Conservation (phyloP, 192 early-diverging fungal genomes). For the Bifiguratus adelaidae region DNA sequence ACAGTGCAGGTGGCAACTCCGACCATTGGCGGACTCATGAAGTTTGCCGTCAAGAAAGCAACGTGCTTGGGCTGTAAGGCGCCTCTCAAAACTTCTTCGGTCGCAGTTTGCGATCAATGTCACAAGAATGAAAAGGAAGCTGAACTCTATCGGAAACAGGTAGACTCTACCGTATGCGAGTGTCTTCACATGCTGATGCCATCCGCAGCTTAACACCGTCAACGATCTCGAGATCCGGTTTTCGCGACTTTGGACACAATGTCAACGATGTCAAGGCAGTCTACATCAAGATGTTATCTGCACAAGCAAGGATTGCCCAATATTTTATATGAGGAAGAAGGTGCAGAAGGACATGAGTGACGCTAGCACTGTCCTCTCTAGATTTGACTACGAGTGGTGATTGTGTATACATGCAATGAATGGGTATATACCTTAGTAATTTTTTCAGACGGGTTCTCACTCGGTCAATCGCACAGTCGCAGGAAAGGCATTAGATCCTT, state of each 20-base stretch:
- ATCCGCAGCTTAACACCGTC: constrained; percentile 33
- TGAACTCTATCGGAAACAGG: constrained; percentile 71
- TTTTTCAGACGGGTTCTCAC: too few species aligned
- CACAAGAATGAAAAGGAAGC: constrained; percentile 33
- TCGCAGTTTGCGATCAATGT: constrained; percentile 77
- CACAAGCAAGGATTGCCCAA: constrained; percentile 92
- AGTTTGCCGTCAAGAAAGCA: constrained; percentile 85
- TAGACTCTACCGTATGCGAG: neutral
- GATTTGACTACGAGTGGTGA: constrained; percentile 64
- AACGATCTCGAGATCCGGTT: constrained; percentile 68
- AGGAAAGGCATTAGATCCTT: too few species aligned
- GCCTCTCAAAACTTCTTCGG: constrained; percentile 41
- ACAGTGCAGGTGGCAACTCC: constrained; percentile 83
- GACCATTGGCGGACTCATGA: constrained; percentile 82
- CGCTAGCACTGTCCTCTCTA: constrained; percentile 51
- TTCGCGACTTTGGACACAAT: constrained; percentile 93
- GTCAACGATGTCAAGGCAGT: constrained; percentile 92
- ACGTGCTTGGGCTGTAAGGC: constrained; percentile 91
- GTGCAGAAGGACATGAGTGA: constrained; percentile 87
- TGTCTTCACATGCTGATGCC: neutral
- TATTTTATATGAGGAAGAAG: constrained; percentile 97
- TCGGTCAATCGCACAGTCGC: too few species aligned
- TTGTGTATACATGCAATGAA: too few species aligned
- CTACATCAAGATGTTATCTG: constrained; percentile 94
- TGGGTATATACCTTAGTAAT: too few species aligned